These are phyloP conservation scores for Diplogelasinospora grovesii DNA, from an alignment of 495 filamentous ascomycete genomes.

Conservation along the genomic window DNA sequence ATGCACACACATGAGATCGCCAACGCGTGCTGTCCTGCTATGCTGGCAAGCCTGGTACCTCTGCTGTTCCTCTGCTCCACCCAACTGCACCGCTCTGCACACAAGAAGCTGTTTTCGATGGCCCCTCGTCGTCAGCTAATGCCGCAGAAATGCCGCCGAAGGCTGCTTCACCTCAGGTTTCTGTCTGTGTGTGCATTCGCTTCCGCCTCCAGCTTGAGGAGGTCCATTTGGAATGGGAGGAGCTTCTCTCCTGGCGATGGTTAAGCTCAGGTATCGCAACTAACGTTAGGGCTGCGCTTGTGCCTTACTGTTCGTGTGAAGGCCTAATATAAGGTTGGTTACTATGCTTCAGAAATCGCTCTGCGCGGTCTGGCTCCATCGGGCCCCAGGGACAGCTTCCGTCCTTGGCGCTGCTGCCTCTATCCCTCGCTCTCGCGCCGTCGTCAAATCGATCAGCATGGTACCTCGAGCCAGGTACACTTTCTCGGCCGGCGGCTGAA, in stretches of 20 bases:
- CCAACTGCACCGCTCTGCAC: neutral
- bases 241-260: too few species aligned
- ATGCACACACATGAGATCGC: constrained; percentile 16
- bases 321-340: neutral
- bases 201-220: neutral
- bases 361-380: constrained; percentile 1
- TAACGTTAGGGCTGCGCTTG: neutral
- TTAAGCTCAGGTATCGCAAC: neutral
- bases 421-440: constrained; percentile 5
- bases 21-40: constrained; percentile 16
- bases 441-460: constrained; percentile 2
- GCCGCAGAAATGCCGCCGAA: neutral
- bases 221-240: too few species aligned
- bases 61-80: neutral
- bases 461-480: constrained; percentile 11
- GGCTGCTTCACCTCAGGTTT: neutral
- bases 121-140: neutral
- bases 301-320: neutral
- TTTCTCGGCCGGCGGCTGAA: constrained; percentile 20
- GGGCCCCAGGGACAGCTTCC: constrained; percentile 10
- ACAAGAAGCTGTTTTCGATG: too few species aligned
- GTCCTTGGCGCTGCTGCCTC: constrained; percentile 6
- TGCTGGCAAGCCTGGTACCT: constrained; percentile 17
- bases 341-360: constrained; percentile 2
- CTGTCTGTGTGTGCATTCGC: neutral